phyloP scores from a whole-genome alignment of 768 basidiomycete species.

The Roridomyces roridus region DNA sequence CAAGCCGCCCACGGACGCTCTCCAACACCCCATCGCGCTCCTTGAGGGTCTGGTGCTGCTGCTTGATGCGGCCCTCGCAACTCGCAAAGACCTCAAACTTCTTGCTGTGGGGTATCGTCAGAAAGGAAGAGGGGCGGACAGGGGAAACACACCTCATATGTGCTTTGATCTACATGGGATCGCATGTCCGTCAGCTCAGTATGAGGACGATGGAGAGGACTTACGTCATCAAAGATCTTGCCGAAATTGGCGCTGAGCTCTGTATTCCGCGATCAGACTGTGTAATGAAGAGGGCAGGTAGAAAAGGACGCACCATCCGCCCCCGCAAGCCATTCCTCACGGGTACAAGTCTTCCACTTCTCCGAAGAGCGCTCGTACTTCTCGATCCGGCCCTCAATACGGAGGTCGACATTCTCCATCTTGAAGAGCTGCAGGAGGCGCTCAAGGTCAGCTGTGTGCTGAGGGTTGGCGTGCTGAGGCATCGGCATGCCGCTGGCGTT shows the following conservation, averaged over 20 bases:
- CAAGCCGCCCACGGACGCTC: slow-evolving; percentile 41
- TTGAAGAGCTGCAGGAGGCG: slow-evolving; percentile 12
- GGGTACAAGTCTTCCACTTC: slow-evolving; percentile 56
- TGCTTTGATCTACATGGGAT: slow-evolving; percentile 46
- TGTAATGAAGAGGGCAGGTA: too few species aligned
- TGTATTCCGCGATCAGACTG: slow-evolving; percentile 23
- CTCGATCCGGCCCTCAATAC: slow-evolving; percentile 43
- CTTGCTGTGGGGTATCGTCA: slow-evolving; percentile 32
- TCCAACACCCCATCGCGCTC: slow-evolving; percentile 48
- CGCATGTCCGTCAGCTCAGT: background rate
- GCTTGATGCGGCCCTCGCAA: slow-evolving; percentile 47
- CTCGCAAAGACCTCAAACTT: slow-evolving; percentile 55
- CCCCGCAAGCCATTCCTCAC: slow-evolving; percentile 62
- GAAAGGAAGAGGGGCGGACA: background rate
- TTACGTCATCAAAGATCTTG: slow-evolving; percentile 56
- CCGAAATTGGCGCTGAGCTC: slow-evolving; percentile 49
- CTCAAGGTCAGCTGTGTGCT: background rate
- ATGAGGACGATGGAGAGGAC: slow-evolving; percentile 26
- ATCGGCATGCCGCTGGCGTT: too few species aligned
- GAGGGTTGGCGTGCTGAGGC: slow-evolving; percentile 1
- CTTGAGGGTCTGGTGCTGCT: slow-evolving; percentile 44
- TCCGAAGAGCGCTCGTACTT: slow-evolving; percentile 49
- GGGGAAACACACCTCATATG: slow-evolving; percentile 50
- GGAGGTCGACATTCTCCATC: slow-evolving; percentile 4
- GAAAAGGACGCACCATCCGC: slow-evolving; percentile 47